Percentiles rank a stretch among this genome's conserved stretches.
Conservation (phyloP, 306 rosid species). For the Cucumis sativus region DNA sequence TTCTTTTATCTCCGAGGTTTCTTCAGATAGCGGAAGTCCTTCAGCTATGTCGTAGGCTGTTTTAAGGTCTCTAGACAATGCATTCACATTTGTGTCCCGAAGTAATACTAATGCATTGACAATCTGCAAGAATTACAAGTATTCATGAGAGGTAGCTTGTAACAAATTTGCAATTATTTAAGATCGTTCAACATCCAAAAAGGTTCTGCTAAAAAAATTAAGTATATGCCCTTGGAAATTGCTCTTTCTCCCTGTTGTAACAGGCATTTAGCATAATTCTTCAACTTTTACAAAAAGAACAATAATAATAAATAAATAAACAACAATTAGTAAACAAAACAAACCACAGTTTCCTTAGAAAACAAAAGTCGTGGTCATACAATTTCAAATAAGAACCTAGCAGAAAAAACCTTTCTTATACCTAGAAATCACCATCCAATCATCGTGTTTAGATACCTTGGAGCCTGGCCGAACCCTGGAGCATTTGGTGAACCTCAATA, state of each 20-base stretch:
- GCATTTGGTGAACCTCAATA: not conserved
- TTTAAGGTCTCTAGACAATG: constrained; percentile 62
- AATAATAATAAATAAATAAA: not conserved
- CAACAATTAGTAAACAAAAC: not conserved
- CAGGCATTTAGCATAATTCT: not conserved
- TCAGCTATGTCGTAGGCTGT: constrained; percentile 80
- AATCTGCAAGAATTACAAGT: constrained; percentile 45
- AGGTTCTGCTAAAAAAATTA: not conserved
- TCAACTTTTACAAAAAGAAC: not conserved
- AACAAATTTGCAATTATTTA: not conserved
- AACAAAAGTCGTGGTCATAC: not conserved
- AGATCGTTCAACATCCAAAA: not conserved
- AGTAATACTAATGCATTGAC: constrained; percentile 46
- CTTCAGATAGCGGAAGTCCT: constrained; percentile 64
- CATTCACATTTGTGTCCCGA: constrained; percentile 63
- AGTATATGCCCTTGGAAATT: not conserved
- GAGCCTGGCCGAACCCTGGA: not conserved
- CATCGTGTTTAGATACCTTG: not conserved
- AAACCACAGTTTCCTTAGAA: too few species aligned
- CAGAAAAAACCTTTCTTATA: not conserved
- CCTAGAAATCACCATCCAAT: not conserved
- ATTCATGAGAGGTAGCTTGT: not conserved
- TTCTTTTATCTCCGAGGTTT: constrained; percentile 38
- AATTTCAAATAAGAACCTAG: not conserved
- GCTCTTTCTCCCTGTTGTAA: not conserved